phyloP scores from a whole-genome alignment of 139 green algal genomes.

The Chlorella vulgaris region DNA sequence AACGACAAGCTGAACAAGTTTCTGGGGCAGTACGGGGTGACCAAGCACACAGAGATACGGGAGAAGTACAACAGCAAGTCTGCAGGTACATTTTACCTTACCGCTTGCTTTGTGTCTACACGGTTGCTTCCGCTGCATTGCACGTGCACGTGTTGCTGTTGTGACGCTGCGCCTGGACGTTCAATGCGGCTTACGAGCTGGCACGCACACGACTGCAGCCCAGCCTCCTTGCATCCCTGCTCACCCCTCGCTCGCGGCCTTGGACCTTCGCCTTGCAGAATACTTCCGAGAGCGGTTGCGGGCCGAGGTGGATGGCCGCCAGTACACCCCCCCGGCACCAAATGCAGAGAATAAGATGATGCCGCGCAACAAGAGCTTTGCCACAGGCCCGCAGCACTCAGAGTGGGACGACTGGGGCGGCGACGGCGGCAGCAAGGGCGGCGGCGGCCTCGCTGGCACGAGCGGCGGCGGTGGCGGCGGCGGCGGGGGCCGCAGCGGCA shows the following conservation, averaged over 20 bases:
- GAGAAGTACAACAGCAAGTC: conserved; percentile 95
- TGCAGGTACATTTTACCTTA: no score
- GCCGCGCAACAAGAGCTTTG: conserved; percentile 24
- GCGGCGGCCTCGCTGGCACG: neutral
- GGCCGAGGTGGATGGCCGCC: conserved; percentile 78
- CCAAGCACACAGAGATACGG: conserved; percentile 86
- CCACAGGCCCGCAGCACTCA: conserved; percentile 34
- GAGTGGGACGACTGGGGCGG: conserved; percentile 87
- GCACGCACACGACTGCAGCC: no score
- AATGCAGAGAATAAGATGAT: conserved; percentile 17
- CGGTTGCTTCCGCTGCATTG: no score
- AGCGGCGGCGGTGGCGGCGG: conserved; percentile 1
- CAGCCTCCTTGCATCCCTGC: no score
- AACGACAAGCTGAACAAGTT: conserved; percentile 92
- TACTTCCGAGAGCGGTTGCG: conserved; percentile 88
- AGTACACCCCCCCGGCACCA: conserved; percentile 74
- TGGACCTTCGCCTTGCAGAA: conserved; percentile 60
- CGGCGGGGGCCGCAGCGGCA: neutral
- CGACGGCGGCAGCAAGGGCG: neutral
- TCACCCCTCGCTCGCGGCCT: no score
- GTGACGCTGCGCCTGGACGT: no score
- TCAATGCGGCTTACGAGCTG: no score
- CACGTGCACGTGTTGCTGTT: no score
- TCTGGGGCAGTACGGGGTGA: conserved; percentile 89
- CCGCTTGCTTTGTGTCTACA: no score